Percentiles rank a stretch among this genome's conserved stretches.
Evolutionary conservation across 331 rosid genomes (phyloP).

Genomic region (Ulmus americana): DNA sequence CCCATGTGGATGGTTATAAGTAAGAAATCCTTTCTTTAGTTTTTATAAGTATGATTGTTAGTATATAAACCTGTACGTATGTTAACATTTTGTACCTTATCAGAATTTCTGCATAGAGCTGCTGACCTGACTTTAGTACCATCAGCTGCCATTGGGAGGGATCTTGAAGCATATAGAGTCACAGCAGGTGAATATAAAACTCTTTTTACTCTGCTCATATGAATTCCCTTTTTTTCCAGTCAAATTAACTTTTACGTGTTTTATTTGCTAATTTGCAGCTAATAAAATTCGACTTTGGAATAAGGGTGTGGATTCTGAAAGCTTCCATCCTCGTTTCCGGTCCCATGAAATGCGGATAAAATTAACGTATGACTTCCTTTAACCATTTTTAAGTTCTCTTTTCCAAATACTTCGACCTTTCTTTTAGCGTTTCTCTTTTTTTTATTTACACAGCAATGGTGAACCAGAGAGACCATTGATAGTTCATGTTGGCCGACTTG

Average conservation of each 20-base stretch:
- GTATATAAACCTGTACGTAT: conserved; percentile 11
- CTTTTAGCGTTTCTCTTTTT: conserved; percentile 10
- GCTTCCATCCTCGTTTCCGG: conserved; percentile 71
- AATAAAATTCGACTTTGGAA: conserved; percentile 93
- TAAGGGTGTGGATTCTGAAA: conserved; percentile 92
- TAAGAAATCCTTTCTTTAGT: conserved; percentile 31
- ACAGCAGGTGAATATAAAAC: conserved; percentile 61
- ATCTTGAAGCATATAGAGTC: conserved; percentile 68
- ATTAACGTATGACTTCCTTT: conserved; percentile 45
- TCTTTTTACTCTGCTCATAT: not conserved
- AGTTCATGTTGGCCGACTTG: conserved; percentile 92
- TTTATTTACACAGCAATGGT: conserved; percentile 47
- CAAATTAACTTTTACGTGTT: conserved; percentile 3
- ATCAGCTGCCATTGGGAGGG: conserved; percentile 80
- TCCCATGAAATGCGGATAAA: conserved; percentile 80
- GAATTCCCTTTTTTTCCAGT: not conserved
- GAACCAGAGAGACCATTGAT: conserved; percentile 89
- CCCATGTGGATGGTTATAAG: conserved; percentile 98
- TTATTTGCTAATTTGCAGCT: conserved; percentile 43
- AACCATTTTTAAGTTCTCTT: conserved; percentile 7
- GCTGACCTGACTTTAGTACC: conserved; percentile 97
- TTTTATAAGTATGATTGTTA: not conserved
- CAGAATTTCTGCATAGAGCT: conserved; percentile 91
- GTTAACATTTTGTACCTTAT: conserved; percentile 23
- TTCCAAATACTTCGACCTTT: conserved; percentile 11